Percentiles rank a stretch among this genome's conserved stretches.
Evolutionary conservation across 164 flowering plant species (phyloP).

Genomic region (Stephania yunnanensis): DNA sequence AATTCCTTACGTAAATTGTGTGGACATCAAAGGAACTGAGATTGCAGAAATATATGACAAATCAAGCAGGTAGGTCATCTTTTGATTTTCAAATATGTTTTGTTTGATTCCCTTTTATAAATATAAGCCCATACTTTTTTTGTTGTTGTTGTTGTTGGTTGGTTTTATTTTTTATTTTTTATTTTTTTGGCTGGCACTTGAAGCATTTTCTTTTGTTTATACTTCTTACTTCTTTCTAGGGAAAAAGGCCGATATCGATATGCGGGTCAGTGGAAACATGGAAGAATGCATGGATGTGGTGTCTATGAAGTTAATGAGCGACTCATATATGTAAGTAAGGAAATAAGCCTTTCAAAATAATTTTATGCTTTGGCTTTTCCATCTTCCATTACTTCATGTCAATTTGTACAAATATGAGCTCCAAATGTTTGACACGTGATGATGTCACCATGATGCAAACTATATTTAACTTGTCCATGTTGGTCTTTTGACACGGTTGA

Average conservation of each 20-base stretch:
- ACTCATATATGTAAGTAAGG: conserved; percentile 48
- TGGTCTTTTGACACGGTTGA: background rate
- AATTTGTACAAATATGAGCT: background rate
- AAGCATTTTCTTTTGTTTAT: conserved; percentile 13
- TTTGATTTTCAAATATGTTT: too few relatives aligned
- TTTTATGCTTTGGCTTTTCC: background rate
- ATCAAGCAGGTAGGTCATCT: too few relatives aligned
- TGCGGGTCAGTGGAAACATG: conserved; percentile 96
- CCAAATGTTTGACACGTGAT: background rate
- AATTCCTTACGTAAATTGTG: too few relatives aligned
- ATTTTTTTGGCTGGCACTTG: background rate
- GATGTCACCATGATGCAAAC: background rate
- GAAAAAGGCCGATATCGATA: conserved; percentile 92
- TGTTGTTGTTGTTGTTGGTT: too few relatives aligned
- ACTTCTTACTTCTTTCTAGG: conserved; percentile 33
- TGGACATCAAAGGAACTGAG: too few relatives aligned
- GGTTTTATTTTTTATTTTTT: background rate
- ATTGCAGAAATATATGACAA: too few relatives aligned
- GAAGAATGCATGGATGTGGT: conserved; percentile 97
- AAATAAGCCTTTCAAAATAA: background rate
- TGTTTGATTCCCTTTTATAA: too few relatives aligned
- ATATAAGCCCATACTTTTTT: background rate
- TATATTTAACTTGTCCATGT: background rate
- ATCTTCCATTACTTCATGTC: background rate
- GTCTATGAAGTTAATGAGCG: conserved; percentile 84